Evolutionary conservation across 441 rosid genomes (phyloP), one percentile per base, ranked within the genome.

Genomic region (Adansonia gregorii): DNA sequence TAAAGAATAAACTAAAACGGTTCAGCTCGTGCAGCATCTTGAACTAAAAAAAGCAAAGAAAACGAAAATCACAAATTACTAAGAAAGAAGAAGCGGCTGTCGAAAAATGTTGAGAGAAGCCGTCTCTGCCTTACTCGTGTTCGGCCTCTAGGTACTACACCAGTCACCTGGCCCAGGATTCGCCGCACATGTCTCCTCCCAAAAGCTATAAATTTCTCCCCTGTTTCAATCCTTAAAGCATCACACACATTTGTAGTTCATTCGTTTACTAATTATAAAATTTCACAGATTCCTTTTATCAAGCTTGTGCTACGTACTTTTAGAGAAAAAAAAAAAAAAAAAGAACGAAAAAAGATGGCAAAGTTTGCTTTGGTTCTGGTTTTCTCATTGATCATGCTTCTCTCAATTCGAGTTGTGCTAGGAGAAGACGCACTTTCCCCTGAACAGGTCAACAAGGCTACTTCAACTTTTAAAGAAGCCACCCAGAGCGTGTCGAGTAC

Each of bases 311-410:
- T 35, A 35, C 41, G 41, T 5, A 10, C 3, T 46, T 67, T 6
- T 5, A 8, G 51, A 4, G 22, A 35, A 35, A 35, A 35, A 35
- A n/a, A 11, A 9, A 45, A 12, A 48, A 48, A 11, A 14, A 49
- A 49, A 27, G 8, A 51, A 14, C 20, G 6, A 17, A 35, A 73
- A 73, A 78, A 73, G 46, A 82, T 82, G 85, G 82, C 66, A 52
- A 82, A 73, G 74, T 2, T 31, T 10, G 65, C 59, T 43, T 46
- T 60, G 22, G n/a, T 43, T 15, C 20, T 81, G 39, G 72, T 70
- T 0, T 17, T 81, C 12, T 74, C 76, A 7, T 58, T 82, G 56
- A 54, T 75, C 6, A 54, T 72, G 27, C 15, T 67, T 67, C 58
- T 71, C 3, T 71, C 83, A 4, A 8, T 66, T 51, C 67, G 17